Percentiles rank a stretch among this genome's conserved stretches.
Conservation (phyloP, 192 early-diverging fungal genomes). For the Polychytrium aggregatum region DNA sequence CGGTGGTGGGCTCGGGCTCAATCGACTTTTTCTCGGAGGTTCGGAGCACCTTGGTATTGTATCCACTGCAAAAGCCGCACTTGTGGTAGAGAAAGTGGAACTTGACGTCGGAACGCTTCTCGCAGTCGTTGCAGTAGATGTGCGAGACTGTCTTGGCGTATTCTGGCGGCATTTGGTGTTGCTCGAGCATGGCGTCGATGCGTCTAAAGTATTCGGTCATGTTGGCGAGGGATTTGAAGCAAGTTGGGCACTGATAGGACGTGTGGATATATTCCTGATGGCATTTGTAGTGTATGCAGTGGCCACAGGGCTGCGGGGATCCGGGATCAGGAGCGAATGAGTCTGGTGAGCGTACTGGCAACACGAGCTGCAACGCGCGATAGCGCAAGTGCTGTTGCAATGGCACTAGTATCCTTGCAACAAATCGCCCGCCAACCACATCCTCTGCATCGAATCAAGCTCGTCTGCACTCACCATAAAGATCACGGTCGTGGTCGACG, state of each 20-base stretch:
- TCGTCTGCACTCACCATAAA: conserved; percentile 59
- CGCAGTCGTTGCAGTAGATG: conserved; percentile 95
- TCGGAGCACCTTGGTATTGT: conserved; percentile 76
- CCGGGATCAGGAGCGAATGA: no score
- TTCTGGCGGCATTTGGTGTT: conserved; percentile 83
- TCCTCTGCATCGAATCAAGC: background rate
- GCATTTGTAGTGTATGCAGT: conserved; percentile 84
- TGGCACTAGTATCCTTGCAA: no score
- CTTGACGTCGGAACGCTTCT: conserved; percentile 65
- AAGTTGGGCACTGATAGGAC: conserved; percentile 93
- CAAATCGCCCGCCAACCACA: background rate
- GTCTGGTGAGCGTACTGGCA: no score
- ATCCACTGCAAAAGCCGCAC: conserved; percentile 73
- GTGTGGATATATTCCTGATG: conserved; percentile 72
- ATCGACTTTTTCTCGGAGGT: conserved; percentile 31
- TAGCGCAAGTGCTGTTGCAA: no score
- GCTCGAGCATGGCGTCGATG: conserved; percentile 67
- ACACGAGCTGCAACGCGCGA: no score
- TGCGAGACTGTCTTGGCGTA: conserved; percentile 59
- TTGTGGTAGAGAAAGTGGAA: conserved; percentile 97
- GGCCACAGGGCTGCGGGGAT: conserved; percentile 63
- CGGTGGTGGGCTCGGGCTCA: no score
- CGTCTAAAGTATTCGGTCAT: conserved; percentile 70
- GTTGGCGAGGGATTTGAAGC: conserved; percentile 79
- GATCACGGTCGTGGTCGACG: conserved; percentile 65